Conservation (phyloP, 805 yeast species). For the Pichia pseudocactophila region DNA sequence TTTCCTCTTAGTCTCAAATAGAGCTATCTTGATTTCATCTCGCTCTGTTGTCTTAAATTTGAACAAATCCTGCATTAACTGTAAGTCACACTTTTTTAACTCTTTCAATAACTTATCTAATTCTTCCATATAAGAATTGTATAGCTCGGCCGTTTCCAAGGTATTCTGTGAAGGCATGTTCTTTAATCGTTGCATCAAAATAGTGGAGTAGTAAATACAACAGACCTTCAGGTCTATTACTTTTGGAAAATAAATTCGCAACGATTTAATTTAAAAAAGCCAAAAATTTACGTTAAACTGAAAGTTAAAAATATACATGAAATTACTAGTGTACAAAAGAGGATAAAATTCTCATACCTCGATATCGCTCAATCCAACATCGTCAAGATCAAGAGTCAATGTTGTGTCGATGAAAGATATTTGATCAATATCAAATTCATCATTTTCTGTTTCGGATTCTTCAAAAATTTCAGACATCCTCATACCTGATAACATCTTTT, state of each 20-base stretch:
- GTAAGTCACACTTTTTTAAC: not conserved
- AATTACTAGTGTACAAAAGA: no score
- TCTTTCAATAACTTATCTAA: not conserved
- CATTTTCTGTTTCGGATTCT: not conserved
- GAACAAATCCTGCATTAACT: slow-evolving; percentile 1
- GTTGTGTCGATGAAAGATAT: not conserved
- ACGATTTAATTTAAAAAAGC: no score
- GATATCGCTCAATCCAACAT: not conserved
- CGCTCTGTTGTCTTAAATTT: slow-evolving; percentile 10
- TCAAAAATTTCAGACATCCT: slow-evolving; percentile 10
- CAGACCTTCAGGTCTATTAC: no score
- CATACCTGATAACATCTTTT: not conserved
- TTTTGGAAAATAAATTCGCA: no score
- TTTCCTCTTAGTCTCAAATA: slow-evolving; percentile 4
- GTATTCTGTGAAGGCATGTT: no score
- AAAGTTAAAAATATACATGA: no score
- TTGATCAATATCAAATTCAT: not conserved
- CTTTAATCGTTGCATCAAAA: no score
- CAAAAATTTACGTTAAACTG: no score
- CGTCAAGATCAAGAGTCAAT: not conserved
- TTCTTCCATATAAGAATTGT: slow-evolving; percentile 3
- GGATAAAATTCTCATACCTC: not conserved
- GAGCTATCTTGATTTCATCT: slow-evolving; percentile 9
- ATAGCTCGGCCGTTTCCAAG: slow-evolving; percentile 1
- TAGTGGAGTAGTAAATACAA: no score